Evolutionary conservation across 2,329 filamentous ascomycete species (phyloP), one percentile per base, ranked within the genome.

Genomic region (Rhynchosporium graminicola): DNA sequence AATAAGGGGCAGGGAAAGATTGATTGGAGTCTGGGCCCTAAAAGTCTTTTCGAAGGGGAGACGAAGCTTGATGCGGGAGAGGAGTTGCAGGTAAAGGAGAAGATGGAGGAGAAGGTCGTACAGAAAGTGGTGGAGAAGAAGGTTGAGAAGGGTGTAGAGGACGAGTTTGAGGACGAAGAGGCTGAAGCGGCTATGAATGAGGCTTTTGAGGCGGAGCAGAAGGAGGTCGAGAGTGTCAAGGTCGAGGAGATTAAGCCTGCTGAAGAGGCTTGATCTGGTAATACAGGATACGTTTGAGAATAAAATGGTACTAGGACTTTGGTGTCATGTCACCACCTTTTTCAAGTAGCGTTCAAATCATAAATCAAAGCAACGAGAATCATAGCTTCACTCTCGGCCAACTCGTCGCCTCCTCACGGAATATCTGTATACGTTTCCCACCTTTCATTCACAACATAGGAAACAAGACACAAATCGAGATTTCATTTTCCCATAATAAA

Each of bases 1-100:
- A 76, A 82, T 69, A 82, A 89, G 0, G 79, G 83, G n/a, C 88
- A 87, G 3, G 88, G 85, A 1, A 84, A 87, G 71, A 92, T 99
- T 70, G 89, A 98, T 75, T 99, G 95, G 94, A 87, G 89, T 73
- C 73, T 88, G 65, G 65, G 65, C 57, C 65, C 31, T 7, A 38
- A 52, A 33, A 52, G 33, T 12, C 50, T 52, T 10, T 20, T 20
- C 20, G 20, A 20, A 20, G 20, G 20, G 1, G 20, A 20, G 20
- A 20, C 20, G 20, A 20, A 20, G 20, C 20, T 20, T 20, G 33
- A 15, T 50, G 29, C 47, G 33, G 33, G 9, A 10, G 33, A 50
- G 47, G 47, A 28, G 9, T 38, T 38, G 33, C 28, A 54, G 33
- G 50, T 40, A 1, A n/a, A 52, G 50, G 33, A 38, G 33, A 40